Evolutionary conservation across 148 eudicot species (phyloP), one percentile per base, ranked within the genome.

Genomic region (Nepenthes mirabilis): DNA sequence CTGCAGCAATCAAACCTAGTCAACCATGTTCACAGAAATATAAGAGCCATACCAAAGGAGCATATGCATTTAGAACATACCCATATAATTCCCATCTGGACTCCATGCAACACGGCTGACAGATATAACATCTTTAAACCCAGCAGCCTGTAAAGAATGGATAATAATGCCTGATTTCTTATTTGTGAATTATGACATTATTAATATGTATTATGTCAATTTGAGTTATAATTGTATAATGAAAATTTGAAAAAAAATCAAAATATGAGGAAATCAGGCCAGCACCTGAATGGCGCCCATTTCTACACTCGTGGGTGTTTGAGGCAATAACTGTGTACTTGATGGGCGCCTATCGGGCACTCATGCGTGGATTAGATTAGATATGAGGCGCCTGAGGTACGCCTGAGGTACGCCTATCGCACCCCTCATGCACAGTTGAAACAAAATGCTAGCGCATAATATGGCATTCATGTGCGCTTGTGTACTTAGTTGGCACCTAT

Each of bases 91-190:
- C 64, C 97, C 97, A 81, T 91, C 97, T 50, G 87, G 84, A 65
- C 97, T 91, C 97, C 97, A 91, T 50, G 75, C 83, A 53, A 91
- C 83, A 65, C 97, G 95, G 73, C 85, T 91, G 43, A 87, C 97
- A 63, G 87, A 83, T 23, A 84, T 86, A 53, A 79, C 72, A 64
- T 87, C 91, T 72, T 87, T 87, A 43, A 77, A 83, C 51, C 84
- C 65, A 66, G 86, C 85, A 57, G 88, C 71, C 97, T 91, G 77
- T 32, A 72, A 67, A 58, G 36, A 45, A 12, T 60, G 6, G 33
- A 35, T 57, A 55, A 60, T 40, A 65, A 59, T 37, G 43, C 52
- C 33, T 35, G 33, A 47, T 37, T 53, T 5, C 23, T 23, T 23
- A 23, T 23, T 23, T 23, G 23, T 23, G 23, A 23, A 23, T 23